A percentile compares a stretch with the other conserved stretches of the same genome.
Conservation (phyloP, 305 asterid species). For the Monarda citriodora region DNA sequence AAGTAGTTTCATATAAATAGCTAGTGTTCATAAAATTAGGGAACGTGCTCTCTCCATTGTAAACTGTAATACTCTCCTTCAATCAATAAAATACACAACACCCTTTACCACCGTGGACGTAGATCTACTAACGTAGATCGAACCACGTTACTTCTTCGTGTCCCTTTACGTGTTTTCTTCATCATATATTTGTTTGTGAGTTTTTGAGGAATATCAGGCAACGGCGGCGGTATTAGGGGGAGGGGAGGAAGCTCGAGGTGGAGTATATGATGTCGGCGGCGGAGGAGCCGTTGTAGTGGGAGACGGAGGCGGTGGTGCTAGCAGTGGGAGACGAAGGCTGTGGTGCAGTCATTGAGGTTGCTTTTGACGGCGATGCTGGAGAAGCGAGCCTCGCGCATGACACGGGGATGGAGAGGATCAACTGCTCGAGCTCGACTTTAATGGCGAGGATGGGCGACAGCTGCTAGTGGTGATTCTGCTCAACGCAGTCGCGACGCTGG, state of each 20-base stretch:
- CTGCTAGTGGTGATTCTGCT: conserved; percentile 49
- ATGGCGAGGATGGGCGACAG: conserved; percentile 54
- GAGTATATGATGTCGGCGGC: conserved; percentile 80
- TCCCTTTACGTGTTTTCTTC: no score
- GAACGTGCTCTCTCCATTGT: no score
- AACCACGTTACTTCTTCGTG: no score
- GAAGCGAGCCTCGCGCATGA: conserved; percentile 94
- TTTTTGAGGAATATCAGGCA: no score
- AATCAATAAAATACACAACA: no score
- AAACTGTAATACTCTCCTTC: no score
- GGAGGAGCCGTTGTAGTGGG: conserved; percentile 47
- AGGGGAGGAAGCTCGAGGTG: conserved; percentile 71
- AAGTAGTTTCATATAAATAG: no score
- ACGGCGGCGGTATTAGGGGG: no score
- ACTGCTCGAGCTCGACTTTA: conserved; percentile 83
- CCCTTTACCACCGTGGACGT: no score
- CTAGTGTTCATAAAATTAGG: no score
- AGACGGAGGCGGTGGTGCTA: conserved; percentile 41
- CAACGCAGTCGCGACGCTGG: conserved; percentile 74
- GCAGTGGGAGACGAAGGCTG: conserved; percentile 55
- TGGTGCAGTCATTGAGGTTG: conserved; percentile 43
- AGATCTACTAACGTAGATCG: no score
- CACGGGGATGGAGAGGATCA: conserved; percentile 68
- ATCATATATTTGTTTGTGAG: no score
- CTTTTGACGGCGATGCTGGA: conserved; percentile 65